phyloP scores from a whole-genome alignment of 2,329 filamentous ascomycete species.

The Penicillium sp. region DNA sequence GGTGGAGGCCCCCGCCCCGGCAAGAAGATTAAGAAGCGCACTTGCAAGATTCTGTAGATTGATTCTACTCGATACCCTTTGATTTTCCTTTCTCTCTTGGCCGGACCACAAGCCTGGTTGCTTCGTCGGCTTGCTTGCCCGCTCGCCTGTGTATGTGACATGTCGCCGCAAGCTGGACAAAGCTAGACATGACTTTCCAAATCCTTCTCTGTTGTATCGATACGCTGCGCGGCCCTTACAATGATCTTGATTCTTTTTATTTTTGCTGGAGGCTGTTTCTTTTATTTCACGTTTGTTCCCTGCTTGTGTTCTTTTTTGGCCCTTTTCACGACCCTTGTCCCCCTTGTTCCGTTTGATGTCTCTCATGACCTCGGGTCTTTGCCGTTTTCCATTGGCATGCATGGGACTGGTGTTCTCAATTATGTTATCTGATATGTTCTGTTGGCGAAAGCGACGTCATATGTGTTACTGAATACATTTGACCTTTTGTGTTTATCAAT shows the following conservation, averaged over 20 bases:
- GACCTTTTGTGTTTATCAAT: conserved; percentile 16
- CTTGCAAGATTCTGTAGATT: conserved; percentile 72
- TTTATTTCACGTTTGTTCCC: conserved; percentile 18
- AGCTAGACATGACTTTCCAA: conserved; percentile 27
- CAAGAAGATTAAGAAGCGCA: conserved; percentile 79
- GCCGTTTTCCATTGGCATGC: conserved; percentile 36
- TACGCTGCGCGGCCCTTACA: conserved; percentile 24
- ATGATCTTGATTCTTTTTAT: conserved; percentile 12
- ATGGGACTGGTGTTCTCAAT: conserved; percentile 40
- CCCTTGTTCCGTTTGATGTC: conserved; percentile 28
- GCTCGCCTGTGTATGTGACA: conserved; percentile 24
- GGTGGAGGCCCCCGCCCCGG: conserved; percentile 37
- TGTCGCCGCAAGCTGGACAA: conserved; percentile 25
- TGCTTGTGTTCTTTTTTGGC: conserved; percentile 8
- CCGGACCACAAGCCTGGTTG: conserved; percentile 38
- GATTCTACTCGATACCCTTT: conserved; percentile 12
- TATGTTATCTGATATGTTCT: conserved; percentile 27
- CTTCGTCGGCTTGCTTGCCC: conserved; percentile 31
- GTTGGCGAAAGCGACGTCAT: conserved; percentile 32
- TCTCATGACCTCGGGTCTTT: conserved; percentile 34
- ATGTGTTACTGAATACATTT: conserved; percentile 24
- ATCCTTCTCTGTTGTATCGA: conserved; percentile 15
- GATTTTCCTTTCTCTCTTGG: conserved; percentile 18
- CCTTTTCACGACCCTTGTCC: conserved; percentile 21
- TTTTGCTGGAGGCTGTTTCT: conserved; percentile 27